A percentile compares a stretch with the other conserved stretches of the same genome.
phyloP scores from a whole-genome alignment of 2,329 filamentous ascomycete genomes.

The Alternaria novae-zelandiae region DNA sequence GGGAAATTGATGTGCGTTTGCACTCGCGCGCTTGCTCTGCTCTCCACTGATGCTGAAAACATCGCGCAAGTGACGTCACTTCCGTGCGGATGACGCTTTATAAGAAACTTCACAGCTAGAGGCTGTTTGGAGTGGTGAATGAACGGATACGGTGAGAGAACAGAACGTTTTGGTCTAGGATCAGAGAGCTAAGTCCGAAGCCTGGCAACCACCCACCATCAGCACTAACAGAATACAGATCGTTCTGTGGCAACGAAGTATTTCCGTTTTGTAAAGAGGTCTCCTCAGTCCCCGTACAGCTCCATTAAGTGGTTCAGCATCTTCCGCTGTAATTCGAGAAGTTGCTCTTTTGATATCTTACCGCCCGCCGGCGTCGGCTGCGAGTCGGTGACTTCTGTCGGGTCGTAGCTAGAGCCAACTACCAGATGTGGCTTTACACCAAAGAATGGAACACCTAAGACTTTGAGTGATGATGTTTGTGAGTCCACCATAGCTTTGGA shows the following conservation, averaged over 20 bases:
- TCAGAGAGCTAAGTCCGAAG: background rate
- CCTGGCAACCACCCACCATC: background rate
- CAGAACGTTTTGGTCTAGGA: background rate
- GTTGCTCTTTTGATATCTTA: conserved; percentile 35
- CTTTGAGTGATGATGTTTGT: conserved; percentile 62
- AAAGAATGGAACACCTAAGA: conserved; percentile 53
- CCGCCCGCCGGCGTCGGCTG: conserved; percentile 1
- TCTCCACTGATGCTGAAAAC: background rate
- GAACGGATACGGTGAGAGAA: background rate
- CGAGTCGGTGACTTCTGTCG: background rate
- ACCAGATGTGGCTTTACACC: conserved; percentile 34
- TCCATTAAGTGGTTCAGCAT: conserved; percentile 46
- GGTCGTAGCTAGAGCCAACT: conserved; percentile 26
- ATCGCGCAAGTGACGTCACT: background rate
- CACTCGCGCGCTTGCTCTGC: background rate
- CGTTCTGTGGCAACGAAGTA: background rate
- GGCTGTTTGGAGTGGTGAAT: background rate
- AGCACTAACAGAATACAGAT: background rate
- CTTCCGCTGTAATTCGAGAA: conserved; percentile 42
- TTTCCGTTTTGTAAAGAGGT: background rate
- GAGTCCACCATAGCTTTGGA: conserved; percentile 65
- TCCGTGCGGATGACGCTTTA: background rate
- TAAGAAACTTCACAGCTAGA: background rate
- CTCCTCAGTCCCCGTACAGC: conserved; percentile 34
- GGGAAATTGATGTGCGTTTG: conserved; percentile 9